A percentile compares a stretch with the other conserved stretches of the same genome.
Evolutionary conservation across 2,329 filamentous ascomycete species (phyloP).

Genomic region (Apiospora phragmitis): DNA sequence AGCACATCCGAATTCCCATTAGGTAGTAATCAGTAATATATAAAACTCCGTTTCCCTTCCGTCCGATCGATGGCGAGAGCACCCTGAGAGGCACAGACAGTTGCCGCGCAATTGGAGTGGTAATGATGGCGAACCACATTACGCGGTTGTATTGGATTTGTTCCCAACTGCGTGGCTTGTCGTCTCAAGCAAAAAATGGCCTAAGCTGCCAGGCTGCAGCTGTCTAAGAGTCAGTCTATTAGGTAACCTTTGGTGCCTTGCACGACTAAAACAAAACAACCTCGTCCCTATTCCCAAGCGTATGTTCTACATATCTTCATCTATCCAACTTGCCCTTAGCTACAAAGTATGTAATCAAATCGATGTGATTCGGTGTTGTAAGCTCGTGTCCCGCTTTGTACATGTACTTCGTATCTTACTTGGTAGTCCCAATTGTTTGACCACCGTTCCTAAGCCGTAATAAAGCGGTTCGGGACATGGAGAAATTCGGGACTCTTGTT

Average conservation of each 20-base stretch:
- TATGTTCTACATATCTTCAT: background rate
- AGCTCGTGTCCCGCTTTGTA: background rate
- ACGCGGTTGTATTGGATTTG: conserved; percentile 15
- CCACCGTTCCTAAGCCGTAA: background rate
- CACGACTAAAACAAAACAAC: background rate
- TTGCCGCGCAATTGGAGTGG: background rate
- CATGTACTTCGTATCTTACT: background rate
- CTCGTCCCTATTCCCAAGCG: background rate
- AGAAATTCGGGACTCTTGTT: background rate
- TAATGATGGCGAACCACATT: conserved; percentile 16
- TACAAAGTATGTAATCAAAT: background rate
- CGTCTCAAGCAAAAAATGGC: background rate
- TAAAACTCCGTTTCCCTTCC: background rate
- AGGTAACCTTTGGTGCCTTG: background rate
- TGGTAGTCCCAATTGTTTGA: background rate
- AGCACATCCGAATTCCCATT: background rate
- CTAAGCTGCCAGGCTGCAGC: background rate
- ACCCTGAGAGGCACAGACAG: background rate
- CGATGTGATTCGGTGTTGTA: background rate
- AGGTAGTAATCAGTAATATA: no score
- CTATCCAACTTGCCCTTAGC: background rate
- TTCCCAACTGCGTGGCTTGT: conserved; percentile 6
- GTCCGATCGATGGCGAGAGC: background rate
- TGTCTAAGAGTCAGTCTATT: background rate
- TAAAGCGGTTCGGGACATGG: background rate